These are phyloP conservation scores for Plasmodium vivax DNA, from an alignment of 169 alveolate species.

Conservation along the genomic window DNA sequence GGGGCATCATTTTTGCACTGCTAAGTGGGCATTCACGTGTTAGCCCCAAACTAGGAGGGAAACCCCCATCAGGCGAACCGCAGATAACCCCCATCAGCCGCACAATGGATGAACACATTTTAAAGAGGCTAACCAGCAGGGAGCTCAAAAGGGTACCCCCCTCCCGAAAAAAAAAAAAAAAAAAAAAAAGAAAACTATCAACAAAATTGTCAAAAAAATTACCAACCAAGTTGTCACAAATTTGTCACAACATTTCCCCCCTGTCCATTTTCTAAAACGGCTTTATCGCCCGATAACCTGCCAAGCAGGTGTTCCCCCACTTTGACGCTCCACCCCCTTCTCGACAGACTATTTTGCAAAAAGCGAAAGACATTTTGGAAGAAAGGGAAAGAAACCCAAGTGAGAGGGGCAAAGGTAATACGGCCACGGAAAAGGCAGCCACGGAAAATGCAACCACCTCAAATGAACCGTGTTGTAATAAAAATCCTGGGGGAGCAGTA, in stretches of 20 bases:
- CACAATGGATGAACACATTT: conserved; percentile 52
- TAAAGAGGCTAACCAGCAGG: conserved; percentile 38
- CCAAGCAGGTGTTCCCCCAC: neutral
- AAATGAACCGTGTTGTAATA: neutral
- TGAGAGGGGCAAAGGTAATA: conserved; percentile 13
- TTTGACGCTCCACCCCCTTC: neutral
- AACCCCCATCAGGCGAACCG: neutral
- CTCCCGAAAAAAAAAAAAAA: neutral
- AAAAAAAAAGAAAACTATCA: neutral
- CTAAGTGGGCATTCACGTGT: neutral
- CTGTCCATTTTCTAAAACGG: neutral
- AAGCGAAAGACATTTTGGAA: conserved; percentile 36
- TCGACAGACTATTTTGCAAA: conserved; percentile 48
- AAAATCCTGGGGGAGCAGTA: neutral
- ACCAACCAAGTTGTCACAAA: neutral
- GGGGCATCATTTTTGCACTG: neutral
- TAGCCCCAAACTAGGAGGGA: neutral
- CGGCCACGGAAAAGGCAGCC: no score
- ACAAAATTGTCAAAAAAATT: neutral
- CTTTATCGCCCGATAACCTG: neutral
- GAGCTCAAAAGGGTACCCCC: conserved; percentile 38
- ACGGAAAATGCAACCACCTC: neutral
- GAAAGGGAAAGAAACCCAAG: conserved; percentile 23
- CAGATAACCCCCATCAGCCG: neutral
- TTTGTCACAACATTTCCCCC: neutral